A percentile compares a stretch with the other conserved stretches of the same genome.
Evolutionary conservation across 495 filamentous ascomycete genomes (phyloP).

Genomic region (Pseudoneurospora amorphoporcata): DNA sequence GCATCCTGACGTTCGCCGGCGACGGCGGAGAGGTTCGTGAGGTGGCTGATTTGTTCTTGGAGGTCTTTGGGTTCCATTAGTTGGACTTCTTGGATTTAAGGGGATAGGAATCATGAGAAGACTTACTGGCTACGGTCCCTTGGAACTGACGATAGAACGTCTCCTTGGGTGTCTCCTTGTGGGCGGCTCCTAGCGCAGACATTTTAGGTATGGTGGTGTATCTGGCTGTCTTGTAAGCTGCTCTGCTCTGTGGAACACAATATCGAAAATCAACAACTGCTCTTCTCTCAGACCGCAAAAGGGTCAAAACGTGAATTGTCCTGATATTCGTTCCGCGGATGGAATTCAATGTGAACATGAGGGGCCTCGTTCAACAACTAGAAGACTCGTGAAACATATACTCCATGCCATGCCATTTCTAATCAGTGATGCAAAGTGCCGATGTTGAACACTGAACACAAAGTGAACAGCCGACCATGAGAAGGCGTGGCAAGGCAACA

Average conservation of each 20-base stretch:
- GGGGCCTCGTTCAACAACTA: no score
- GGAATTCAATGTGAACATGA: background rate
- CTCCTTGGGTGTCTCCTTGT: slow-evolving; percentile 46
- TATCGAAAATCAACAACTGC: background rate
- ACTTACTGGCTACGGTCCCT: slow-evolving; percentile 55
- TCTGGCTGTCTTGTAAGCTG: background rate
- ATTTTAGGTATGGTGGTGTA: background rate
- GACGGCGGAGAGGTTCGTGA: slow-evolving; percentile 23
- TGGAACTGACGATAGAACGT: slow-evolving; percentile 74
- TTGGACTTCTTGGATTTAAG: background rate
- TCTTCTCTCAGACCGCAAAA: background rate
- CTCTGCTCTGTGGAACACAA: background rate
- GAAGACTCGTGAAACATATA: background rate
- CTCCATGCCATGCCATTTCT: background rate
- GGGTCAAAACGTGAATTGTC: background rate
- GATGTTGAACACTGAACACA: background rate
- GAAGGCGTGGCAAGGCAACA: no score
- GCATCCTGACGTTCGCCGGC: slow-evolving; percentile 37
- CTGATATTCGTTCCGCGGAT: background rate
- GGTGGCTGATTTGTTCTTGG: slow-evolving; percentile 30
- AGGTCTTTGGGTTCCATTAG: slow-evolving; percentile 20
- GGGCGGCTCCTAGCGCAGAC: background rate
- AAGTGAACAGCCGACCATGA: no score
- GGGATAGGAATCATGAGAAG: background rate
- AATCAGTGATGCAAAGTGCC: background rate